phyloP scores from a whole-genome alignment of 208 protist genomes.

The Wallacemonas sp. region DNA sequence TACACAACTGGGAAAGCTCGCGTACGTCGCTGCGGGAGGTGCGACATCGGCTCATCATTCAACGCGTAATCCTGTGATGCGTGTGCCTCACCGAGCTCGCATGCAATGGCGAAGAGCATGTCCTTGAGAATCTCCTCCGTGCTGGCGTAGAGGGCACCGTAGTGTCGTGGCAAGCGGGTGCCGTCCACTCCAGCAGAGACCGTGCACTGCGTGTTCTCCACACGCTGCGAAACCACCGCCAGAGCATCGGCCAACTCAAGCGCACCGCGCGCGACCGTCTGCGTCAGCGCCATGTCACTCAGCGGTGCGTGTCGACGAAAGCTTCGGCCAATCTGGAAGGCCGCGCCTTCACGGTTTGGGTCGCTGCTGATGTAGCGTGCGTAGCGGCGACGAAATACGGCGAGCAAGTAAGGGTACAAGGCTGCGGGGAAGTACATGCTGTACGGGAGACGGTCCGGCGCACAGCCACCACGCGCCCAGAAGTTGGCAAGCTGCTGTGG shows the following conservation, averaged over 20 bases:
- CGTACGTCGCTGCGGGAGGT: too few relatives aligned
- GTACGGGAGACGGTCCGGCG: not conserved
- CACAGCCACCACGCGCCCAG: not conserved
- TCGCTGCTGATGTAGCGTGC: not conserved
- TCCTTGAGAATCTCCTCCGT: slow-evolving; percentile 7
- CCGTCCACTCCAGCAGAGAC: too few relatives aligned
- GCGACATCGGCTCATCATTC: too few relatives aligned
- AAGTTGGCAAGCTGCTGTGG: too few relatives aligned
- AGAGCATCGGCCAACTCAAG: slow-evolving; percentile 4
- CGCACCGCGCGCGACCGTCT: not conserved
- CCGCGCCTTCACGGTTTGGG: not conserved
- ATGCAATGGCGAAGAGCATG: slow-evolving; percentile 7
- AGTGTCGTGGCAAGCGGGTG: too few relatives aligned
- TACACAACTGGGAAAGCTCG: too few relatives aligned
- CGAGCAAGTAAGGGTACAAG: slow-evolving; percentile 1
- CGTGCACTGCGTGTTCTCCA: not conserved
- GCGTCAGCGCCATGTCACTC: not conserved
- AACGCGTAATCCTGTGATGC: too few relatives aligned
- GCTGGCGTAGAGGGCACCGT: slow-evolving; percentile 2
- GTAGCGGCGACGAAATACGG: not conserved
- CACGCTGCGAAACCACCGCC: not conserved
- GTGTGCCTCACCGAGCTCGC: not conserved
- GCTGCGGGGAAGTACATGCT: not conserved
- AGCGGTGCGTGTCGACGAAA: not conserved
- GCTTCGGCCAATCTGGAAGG: not conserved